A percentile compares a stretch with the other conserved stretches of the same genome.
phyloP scores from a whole-genome alignment of 2,329 filamentous ascomycete genomes.

The Phaeosphaeriaceae sp. region DNA sequence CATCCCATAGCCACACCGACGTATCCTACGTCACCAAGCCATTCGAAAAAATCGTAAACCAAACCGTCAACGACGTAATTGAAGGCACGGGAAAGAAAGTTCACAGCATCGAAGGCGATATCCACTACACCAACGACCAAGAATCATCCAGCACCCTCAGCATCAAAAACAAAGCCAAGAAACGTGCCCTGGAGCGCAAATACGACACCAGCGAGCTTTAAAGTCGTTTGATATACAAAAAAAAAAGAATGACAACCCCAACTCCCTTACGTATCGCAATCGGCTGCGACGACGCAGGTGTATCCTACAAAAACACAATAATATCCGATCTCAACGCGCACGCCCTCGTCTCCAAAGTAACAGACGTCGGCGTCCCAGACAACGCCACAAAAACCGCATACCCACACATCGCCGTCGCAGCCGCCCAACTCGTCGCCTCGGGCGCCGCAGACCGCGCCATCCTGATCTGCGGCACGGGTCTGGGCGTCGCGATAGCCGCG shows the following conservation, averaged over 20 bases:
- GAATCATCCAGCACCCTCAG: conserved; percentile 11
- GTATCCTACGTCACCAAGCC: conserved; percentile 47
- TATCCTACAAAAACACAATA: conserved; percentile 79
- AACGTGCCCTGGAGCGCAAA: conserved; percentile 26
- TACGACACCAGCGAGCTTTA: conserved; percentile 45
- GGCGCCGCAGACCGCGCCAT: conserved; percentile 78
- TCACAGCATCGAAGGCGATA: conserved; percentile 28
- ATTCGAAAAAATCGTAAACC: conserved; percentile 42
- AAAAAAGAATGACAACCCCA: conserved; percentile 14
- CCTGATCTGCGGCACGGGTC: conserved; percentile 83
- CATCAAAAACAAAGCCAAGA: conserved; percentile 15
- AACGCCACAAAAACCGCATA: conserved; percentile 79
- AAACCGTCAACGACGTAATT: conserved; percentile 39
- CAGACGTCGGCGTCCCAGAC: conserved; percentile 75
- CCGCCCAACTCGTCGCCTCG: conserved; percentile 67
- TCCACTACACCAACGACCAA: conserved; percentile 20
- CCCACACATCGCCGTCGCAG: conserved; percentile 77
- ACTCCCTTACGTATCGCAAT: conserved; percentile 64
- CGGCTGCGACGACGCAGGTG: conserved; percentile 74
- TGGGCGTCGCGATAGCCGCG: conserved; percentile 86
- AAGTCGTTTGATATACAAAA: neutral
- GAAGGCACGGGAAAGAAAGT: conserved; percentile 34
- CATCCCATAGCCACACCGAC: conserved; percentile 36
- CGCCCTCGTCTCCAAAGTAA: conserved; percentile 69
- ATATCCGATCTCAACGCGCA: conserved; percentile 73